Evolutionary conservation across 805 yeast species (phyloP), one percentile per base, ranked within the genome.

Genomic region (Maudiozyma bulderi): DNA sequence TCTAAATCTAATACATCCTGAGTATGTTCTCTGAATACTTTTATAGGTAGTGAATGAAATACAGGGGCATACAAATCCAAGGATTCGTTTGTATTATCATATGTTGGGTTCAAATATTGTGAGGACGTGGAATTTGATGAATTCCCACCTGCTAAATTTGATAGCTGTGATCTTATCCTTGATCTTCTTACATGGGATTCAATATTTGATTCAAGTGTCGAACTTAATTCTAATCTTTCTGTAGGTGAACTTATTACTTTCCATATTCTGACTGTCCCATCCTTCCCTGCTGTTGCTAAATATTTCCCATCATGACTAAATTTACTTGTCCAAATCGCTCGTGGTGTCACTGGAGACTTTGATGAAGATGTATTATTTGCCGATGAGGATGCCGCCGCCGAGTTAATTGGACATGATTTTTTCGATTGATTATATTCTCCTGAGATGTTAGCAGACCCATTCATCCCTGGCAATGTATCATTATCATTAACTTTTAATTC

Each of bases 281-380:
- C 89, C 56, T 84, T 79, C 10, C 95, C 95, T 0, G 91, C 96
- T 2, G 85, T 77, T 0, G 96, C 96, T 57, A 90, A 65, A 61
- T 75, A 87, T 64, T 78, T 82, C 10, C 97, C 97, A 65, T 90
- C 95, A 8, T 66, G 66, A 50, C 86, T 81, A 65, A 90, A 90
- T 56, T 79, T 76, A 69, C 86, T 71, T 11, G 79, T 76, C 77
- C 88, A 86, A 8, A 86, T 73, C 9, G 93, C 86, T 43, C 57
- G 54, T 37, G 44, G 44, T 5, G 38, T 39, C 10, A 38, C 43
- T 30, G 47, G 47, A n/a, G 50, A 29, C 8, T 40, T 30, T 11
- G 49, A 34, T n/a, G 33, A 13, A 48, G 59, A 53, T 14, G 29
- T 42, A 9, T 15, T n/a, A 9, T 8, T 28, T 26, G 30, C 5